Evolutionary conservation across 129 eudicot species (phyloP).

Genomic region (Dittrichia graveolens): DNA sequence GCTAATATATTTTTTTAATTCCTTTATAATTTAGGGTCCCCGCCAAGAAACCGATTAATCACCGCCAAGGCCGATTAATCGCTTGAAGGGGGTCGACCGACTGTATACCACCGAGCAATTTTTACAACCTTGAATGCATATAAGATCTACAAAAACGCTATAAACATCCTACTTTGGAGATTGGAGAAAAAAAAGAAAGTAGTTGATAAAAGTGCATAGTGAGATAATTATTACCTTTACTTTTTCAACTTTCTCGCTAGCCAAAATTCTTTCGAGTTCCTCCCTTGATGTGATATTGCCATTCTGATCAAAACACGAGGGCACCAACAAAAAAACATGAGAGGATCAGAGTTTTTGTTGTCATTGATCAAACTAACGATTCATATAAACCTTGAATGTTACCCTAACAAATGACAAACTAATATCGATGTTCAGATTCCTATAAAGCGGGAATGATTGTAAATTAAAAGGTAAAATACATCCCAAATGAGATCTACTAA

Average conservation of each 20-base stretch:
- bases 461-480: background rate
- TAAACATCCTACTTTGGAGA: slow-evolving; percentile 2
- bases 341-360: slow-evolving; percentile 6
- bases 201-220: slow-evolving; percentile 9
- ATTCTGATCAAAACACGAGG: slow-evolving; percentile 47
- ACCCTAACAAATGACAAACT: background rate
- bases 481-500: slow-evolving; percentile 30
- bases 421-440: background rate
- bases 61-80: too few species aligned
- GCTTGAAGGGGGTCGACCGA: too few species aligned
- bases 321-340: slow-evolving; percentile 22
- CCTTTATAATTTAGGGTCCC: too few species aligned
- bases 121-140: too few species aligned
- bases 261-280: slow-evolving; percentile 71
- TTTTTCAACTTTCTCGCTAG: slow-evolving; percentile 74
- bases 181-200: background rate
- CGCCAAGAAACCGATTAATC: too few species aligned
- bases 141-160: slow-evolving; percentile 19
- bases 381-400: background rate
- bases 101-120: too few species aligned
- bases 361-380: slow-evolving; percentile 18
- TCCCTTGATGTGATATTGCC: slow-evolving; percentile 83
- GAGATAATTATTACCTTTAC: slow-evolving; percentile 54
- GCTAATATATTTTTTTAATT: too few species aligned
- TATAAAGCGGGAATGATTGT: background rate